These are phyloP conservation scores for Pseudogymnoascus sp. DNA, from an alignment of 2,329 filamentous ascomycete species.

Conservation along the genomic window DNA sequence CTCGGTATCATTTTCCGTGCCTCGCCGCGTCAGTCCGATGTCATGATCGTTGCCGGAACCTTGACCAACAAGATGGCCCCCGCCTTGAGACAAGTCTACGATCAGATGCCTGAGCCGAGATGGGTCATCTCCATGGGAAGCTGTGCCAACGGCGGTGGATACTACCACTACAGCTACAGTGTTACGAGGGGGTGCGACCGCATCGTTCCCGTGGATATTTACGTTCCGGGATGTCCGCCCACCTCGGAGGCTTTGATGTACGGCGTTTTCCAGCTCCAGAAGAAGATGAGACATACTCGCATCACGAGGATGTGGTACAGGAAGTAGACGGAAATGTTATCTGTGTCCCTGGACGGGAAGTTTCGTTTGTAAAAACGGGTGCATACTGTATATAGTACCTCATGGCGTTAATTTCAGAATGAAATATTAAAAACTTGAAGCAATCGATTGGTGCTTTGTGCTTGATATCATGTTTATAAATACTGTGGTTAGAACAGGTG, in stretches of 20 bases:
- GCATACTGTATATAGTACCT: constrained; percentile 7
- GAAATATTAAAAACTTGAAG: neutral
- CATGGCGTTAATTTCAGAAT: constrained; percentile 1
- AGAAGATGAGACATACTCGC: constrained; percentile 46
- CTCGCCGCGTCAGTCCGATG: constrained; percentile 78
- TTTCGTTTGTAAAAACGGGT: constrained; percentile 8
- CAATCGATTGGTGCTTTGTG: neutral
- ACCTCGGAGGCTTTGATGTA: constrained; percentile 57
- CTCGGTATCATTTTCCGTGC: constrained; percentile 87
- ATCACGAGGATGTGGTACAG: constrained; percentile 50
- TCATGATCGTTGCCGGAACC: constrained; percentile 90
- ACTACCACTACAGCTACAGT: constrained; percentile 80
- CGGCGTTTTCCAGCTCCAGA: constrained; percentile 64
- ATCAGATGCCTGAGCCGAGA: constrained; percentile 88
- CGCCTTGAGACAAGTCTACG: constrained; percentile 81
- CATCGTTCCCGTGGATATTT: constrained; percentile 72
- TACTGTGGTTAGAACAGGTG: neutral
- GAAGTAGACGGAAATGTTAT: constrained; percentile 31
- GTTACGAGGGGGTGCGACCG: constrained; percentile 69
- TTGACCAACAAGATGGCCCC: constrained; percentile 96
- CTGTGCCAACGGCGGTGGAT: constrained; percentile 77
- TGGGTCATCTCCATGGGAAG: constrained; percentile 82
- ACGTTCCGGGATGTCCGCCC: constrained; percentile 66
- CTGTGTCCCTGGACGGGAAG: neutral
- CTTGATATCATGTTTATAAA: neutral